phyloP scores from a whole-genome alignment of 306 rosid species.

The Vigna trinervia region DNA sequence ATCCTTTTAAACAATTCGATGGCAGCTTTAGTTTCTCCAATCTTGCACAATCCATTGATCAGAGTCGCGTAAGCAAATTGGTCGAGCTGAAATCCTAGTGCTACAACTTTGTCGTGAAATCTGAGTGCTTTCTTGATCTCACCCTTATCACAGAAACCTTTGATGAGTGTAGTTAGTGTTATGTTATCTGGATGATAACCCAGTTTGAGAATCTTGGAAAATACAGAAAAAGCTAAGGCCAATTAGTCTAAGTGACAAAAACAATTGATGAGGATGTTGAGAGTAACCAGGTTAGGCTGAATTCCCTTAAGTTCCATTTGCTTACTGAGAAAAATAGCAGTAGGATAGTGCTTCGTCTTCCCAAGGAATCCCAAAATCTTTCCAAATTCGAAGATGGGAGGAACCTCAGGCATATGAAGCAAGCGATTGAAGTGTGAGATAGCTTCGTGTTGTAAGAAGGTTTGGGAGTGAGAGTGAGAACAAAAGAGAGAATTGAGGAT shows the following conservation, averaged over 20 bases:
- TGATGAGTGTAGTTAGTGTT: not conserved
- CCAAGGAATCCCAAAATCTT: slow-evolving; percentile 20
- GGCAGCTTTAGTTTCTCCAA: not conserved
- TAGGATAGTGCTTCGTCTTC: slow-evolving; percentile 19
- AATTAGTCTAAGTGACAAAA: not conserved
- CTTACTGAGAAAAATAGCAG: slow-evolving; percentile 9
- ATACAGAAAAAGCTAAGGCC: slow-evolving; percentile 1
- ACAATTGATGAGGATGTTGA: not conserved
- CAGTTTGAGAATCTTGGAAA: not conserved
- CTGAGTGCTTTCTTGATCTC: not conserved
- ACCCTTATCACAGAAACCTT: not conserved
- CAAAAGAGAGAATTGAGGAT: too few species aligned
- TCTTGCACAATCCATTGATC: not conserved
- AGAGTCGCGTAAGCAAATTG: not conserved
- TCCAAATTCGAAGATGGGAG: not conserved
- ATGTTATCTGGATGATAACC: not conserved
- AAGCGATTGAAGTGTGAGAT: not conserved
- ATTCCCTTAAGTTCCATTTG: not conserved
- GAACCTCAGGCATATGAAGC: not conserved
- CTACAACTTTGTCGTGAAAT: not conserved
- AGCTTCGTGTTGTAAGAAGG: too few species aligned
- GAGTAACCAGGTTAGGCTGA: not conserved
- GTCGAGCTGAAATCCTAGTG: not conserved
- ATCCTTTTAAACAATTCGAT: not conserved
- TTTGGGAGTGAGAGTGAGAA: too few species aligned